phyloP scores from a whole-genome alignment of 1,284 basidiomycete species.

The Ceratobasidium sp. region DNA sequence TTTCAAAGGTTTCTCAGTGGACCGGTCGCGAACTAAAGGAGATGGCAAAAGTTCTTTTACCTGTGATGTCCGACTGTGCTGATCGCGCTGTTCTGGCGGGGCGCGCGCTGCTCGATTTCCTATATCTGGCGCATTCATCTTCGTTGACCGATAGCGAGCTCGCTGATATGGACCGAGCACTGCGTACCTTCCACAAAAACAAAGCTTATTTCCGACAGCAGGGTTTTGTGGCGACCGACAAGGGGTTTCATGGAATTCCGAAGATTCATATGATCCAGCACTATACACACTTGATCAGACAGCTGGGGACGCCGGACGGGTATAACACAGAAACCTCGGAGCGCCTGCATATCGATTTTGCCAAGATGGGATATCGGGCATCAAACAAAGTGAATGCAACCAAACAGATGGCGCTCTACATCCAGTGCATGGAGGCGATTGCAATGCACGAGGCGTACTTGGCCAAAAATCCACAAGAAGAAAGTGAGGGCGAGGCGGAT shows the following conservation, averaged over 20 bases:
- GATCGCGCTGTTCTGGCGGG: constrained; percentile 48
- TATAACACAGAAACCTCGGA: constrained; percentile 48
- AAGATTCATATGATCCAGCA: constrained; percentile 58
- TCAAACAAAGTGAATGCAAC: constrained; percentile 38
- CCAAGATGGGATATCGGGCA: constrained; percentile 44
- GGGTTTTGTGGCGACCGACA: constrained; percentile 49
- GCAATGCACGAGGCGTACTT: constrained; percentile 28
- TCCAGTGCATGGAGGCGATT: constrained; percentile 42
- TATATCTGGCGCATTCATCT: constrained; percentile 49
- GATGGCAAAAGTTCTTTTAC: constrained; percentile 57
- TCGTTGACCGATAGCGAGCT: constrained; percentile 55
- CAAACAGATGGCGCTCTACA: constrained; percentile 45
- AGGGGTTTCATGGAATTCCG: constrained; percentile 57
- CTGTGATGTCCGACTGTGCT: constrained; percentile 50
- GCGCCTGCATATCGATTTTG: constrained; percentile 47
- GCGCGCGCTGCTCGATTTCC: constrained; percentile 57
- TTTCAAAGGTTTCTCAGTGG: constrained; percentile 53
- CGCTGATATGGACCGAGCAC: constrained; percentile 51
- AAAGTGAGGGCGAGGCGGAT: too few relatives aligned
- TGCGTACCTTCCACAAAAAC: constrained; percentile 55
- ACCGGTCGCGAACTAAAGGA: constrained; percentile 56
- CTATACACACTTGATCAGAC: constrained; percentile 27
- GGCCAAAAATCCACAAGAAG: too few relatives aligned
- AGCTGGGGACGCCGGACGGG: constrained; percentile 46
- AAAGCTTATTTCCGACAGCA: constrained; percentile 56